phyloP scores from a whole-genome alignment of 768 basidiomycete genomes.

The Cystobasidium onofrii region DNA sequence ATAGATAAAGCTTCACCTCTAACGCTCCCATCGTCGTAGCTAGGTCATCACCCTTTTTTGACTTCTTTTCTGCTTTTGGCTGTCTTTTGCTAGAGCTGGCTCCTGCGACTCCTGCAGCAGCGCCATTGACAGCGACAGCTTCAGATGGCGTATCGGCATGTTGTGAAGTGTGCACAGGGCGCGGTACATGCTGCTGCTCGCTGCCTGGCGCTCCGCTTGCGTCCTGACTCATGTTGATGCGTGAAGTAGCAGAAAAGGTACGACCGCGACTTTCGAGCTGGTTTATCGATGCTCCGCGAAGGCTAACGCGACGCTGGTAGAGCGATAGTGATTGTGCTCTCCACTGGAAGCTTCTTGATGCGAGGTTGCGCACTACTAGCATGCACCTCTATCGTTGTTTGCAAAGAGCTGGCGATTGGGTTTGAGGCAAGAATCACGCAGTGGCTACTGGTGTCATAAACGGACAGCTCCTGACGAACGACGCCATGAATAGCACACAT shows the following conservation, averaged over 20 bases:
- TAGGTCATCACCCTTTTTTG: conserved; percentile 32
- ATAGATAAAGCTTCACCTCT: conserved; percentile 32
- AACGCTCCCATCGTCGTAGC: conserved; percentile 35
- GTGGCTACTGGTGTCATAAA: too few relatives aligned
- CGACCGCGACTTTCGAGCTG: not conserved
- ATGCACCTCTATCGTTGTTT: not conserved
- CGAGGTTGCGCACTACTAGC: not conserved
- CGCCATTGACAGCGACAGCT: not conserved
- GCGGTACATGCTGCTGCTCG: conserved; percentile 7
- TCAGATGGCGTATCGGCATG: not conserved
- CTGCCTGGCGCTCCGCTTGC: not conserved
- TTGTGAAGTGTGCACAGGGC: not conserved
- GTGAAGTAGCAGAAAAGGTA: not conserved
- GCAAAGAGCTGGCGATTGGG: not conserved
- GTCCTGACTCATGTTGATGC: conserved; percentile 20
- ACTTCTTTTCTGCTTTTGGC: conserved; percentile 17
- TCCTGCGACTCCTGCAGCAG: not conserved
- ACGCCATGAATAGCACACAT: too few relatives aligned
- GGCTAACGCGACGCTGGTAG: not conserved
- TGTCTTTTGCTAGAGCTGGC: not conserved
- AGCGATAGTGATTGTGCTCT: not conserved
- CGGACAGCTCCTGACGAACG: too few relatives aligned
- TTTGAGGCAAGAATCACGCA: not conserved
- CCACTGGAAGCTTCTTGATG: not conserved
- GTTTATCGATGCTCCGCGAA: not conserved